Conservation (phyloP, 345 rosid genomes). For the Laguncularia racemosa region DNA sequence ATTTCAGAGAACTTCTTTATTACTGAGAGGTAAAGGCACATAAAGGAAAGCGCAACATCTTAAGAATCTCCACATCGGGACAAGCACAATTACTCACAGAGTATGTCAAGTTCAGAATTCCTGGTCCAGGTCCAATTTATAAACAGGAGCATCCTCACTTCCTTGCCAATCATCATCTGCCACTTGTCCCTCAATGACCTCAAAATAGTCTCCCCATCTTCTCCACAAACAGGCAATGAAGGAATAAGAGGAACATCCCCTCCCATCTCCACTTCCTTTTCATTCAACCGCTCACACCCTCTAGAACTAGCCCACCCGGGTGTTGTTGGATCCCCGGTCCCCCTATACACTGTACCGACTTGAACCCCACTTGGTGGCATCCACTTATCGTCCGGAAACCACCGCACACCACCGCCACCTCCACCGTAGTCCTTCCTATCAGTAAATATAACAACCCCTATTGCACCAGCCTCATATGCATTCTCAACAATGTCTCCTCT, state of each 20-base stretch:
- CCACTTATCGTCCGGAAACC: constrained; percentile 64
- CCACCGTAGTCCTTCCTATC: constrained; percentile 74
- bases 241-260: constrained; percentile 61
- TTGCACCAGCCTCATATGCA: constrained; percentile 58
- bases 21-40: too few relatives aligned
- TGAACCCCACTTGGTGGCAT: constrained; percentile 89
- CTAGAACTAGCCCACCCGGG: constrained; percentile 76
- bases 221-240: constrained; percentile 64
- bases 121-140: constrained; percentile 79
- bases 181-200: constrained; percentile 42
- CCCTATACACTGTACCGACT: constrained; percentile 61
- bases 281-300: constrained; percentile 65
- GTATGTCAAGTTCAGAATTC: constrained; percentile 51
- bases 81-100: constrained; percentile 25
- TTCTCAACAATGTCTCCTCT: constrained; percentile 75
- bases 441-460: constrained; percentile 52
- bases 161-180: constrained; percentile 63
- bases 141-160: constrained; percentile 40
- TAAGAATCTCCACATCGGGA: neutral
- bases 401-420: constrained; percentile 28
- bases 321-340: constrained; percentile 66
- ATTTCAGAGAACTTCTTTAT: too few relatives aligned
- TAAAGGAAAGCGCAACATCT: neutral
- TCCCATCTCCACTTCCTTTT: constrained; percentile 42
- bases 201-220: constrained; percentile 62